These are phyloP conservation scores for Hypoxylon lienhwacheense DNA, from an alignment of 495 filamentous ascomycete species.

Conservation along the genomic window DNA sequence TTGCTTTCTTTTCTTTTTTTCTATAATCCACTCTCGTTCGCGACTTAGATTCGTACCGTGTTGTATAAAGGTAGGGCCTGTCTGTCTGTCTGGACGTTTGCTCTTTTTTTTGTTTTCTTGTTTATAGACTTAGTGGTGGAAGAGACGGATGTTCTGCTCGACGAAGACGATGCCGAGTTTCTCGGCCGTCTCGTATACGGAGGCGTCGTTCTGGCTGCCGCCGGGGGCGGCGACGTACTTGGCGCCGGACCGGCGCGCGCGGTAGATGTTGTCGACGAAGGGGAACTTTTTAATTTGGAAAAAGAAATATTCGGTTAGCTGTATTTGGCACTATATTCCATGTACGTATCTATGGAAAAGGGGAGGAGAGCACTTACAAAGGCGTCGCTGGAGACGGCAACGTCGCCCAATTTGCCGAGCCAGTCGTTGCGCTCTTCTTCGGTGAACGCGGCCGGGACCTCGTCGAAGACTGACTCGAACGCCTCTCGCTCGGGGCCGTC, in stretches of 20 bases:
- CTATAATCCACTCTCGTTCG: constrained; percentile 6
- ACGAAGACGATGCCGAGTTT: constrained; percentile 90
- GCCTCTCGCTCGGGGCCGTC: constrained; percentile 76
- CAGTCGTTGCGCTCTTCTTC: constrained; percentile 81
- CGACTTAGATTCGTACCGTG: not conserved
- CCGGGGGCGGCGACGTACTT: constrained; percentile 94
- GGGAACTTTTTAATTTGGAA: constrained; percentile 67
- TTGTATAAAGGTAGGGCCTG: not conserved
- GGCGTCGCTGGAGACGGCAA: constrained; percentile 88
- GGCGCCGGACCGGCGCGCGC: constrained; percentile 80
- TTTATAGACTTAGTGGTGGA: constrained; percentile 93
- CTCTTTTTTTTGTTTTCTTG: constrained; percentile 21
- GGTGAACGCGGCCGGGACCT: constrained; percentile 83
- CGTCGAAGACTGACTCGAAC: constrained; percentile 89
- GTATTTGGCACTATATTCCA: too few relatives aligned
- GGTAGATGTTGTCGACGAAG: constrained; percentile 96
- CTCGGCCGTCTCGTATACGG: constrained; percentile 89
- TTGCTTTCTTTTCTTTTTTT: too few relatives aligned
- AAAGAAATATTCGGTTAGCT: too few relatives aligned
- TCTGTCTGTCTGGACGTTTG: not conserved
- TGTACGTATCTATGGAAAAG: not conserved
- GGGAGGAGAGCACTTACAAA: constrained; percentile 66
- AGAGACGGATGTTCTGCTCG: constrained; percentile 82
- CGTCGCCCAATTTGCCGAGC: constrained; percentile 76
- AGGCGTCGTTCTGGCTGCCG: constrained; percentile 88